A percentile compares a stretch with the other conserved stretches of the same genome.
phyloP scores from a whole-genome alignment of 2,329 filamentous ascomycete species.

The Aspergillus fischeri region DNA sequence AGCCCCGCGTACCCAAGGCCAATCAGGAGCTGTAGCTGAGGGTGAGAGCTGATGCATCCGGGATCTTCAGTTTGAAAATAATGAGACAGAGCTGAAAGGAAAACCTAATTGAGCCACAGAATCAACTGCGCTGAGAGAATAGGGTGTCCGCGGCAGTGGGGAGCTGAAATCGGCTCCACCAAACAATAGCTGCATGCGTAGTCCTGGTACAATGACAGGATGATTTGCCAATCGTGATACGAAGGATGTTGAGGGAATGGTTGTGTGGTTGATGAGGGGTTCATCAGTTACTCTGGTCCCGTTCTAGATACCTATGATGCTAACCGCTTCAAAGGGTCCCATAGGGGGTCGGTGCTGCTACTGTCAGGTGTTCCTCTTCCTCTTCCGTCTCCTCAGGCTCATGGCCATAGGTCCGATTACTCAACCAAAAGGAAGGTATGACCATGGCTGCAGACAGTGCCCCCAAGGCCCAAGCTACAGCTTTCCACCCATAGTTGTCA shows the following conservation, averaged over 20 bases:
- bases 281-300: background rate
- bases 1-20: background rate
- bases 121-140: background rate
- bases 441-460: constrained; percentile 20
- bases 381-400: constrained; percentile 7
- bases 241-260: background rate
- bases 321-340: background rate
- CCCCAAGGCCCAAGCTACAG: constrained; percentile 24
- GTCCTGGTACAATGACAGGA: background rate
- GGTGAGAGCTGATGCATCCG: background rate
- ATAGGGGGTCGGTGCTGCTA: background rate
- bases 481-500: constrained; percentile 22
- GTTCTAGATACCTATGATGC: background rate
- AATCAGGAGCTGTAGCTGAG: background rate
- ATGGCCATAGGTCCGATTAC: constrained; percentile 1
- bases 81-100: background rate
- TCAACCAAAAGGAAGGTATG: constrained; percentile 17
- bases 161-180: background rate
- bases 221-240: background rate
- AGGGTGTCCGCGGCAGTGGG: background rate
- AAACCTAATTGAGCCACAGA: background rate
- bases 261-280: background rate
- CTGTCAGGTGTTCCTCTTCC: constrained; percentile 2
- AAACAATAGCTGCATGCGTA: background rate
- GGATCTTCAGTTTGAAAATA: background rate